phyloP scores from a whole-genome alignment of 805 yeast species.

The Spathaspora arborariae region DNA sequence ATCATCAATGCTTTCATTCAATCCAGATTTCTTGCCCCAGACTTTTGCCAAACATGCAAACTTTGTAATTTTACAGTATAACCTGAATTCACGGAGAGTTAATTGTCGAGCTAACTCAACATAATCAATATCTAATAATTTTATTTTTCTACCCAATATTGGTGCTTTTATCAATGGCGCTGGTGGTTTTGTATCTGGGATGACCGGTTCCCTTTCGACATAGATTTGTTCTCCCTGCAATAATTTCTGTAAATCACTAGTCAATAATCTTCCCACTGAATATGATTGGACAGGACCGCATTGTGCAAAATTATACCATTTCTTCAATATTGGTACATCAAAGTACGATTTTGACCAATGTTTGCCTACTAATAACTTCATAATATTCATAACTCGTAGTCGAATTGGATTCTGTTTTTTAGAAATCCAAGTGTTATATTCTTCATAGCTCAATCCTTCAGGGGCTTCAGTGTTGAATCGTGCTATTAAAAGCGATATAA shows the following conservation, averaged over 20 bases:
- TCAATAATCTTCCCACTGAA: slow-evolving; percentile 26
- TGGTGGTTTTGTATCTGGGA: slow-evolving; percentile 31
- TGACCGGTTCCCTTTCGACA: slow-evolving; percentile 24
- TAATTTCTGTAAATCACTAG: slow-evolving; percentile 20
- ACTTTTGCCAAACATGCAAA: slow-evolving; percentile 74
- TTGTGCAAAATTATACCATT: slow-evolving; percentile 31
- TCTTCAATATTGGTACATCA: slow-evolving; percentile 37
- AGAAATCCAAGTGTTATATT: slow-evolving; percentile 72
- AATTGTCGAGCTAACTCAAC: slow-evolving; percentile 79
- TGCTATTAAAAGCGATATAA: slow-evolving; percentile 55
- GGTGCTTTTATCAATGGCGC: slow-evolving; percentile 38
- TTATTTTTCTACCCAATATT: slow-evolving; percentile 36
- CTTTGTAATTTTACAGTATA: slow-evolving; percentile 64
- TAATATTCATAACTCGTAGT: slow-evolving; percentile 57
- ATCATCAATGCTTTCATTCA: slow-evolving; percentile 34
- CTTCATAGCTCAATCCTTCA: slow-evolving; percentile 80
- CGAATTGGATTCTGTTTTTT: slow-evolving; percentile 68
- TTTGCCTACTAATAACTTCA: slow-evolving; percentile 62
- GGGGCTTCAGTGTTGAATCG: slow-evolving; percentile 77
- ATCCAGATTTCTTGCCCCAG: slow-evolving; percentile 69
- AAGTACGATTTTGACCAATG: slow-evolving; percentile 68
- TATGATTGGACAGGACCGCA: slow-evolving; percentile 19
- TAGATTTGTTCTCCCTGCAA: slow-evolving; percentile 28
- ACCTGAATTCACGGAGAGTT: slow-evolving; percentile 69
- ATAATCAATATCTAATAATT: slow-evolving; percentile 65